Conservation (phyloP, 345 rosid genomes). For the Murraya koenigii region DNA sequence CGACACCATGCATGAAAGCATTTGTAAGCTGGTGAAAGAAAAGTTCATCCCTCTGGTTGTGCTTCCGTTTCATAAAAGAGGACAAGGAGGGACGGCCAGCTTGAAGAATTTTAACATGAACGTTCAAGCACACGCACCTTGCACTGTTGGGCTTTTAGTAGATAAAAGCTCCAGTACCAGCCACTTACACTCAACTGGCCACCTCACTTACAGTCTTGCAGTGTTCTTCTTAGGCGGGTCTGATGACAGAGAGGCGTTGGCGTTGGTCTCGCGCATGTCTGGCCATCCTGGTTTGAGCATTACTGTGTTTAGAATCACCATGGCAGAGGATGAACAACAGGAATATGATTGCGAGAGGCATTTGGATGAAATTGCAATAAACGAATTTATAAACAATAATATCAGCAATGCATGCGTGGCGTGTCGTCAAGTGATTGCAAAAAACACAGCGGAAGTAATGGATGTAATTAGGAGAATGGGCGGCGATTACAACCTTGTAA, state of each 20-base stretch:
- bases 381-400: conserved; percentile 12
- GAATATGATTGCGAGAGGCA: neutral
- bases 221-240: conserved; percentile 32
- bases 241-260: conserved; percentile 37
- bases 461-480: conserved; percentile 4
- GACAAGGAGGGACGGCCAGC: neutral
- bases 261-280: conserved; percentile 30
- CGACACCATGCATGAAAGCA: conserved; percentile 28
- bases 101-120: conserved; percentile 1
- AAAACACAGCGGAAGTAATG: conserved; percentile 12
- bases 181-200: too few relatives aligned
- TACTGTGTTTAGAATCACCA: conserved; percentile 11
- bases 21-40: conserved; percentile 31
- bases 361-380: conserved; percentile 16
- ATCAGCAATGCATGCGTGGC: neutral
- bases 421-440: neutral
- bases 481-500: conserved; percentile 20
- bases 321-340: neutral
- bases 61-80: conserved; percentile 19
- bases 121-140: conserved; percentile 19
- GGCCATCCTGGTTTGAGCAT: conserved; percentile 16
- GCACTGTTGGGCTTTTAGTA: conserved; percentile 34
- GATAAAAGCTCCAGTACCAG: neutral
- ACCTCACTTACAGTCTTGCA: conserved; percentile 1
- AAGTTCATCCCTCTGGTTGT: conserved; percentile 20